Evolutionary conservation across 495 filamentous ascomycete species (phyloP).

Genomic region (Lophiostoma macrostomum): DNA sequence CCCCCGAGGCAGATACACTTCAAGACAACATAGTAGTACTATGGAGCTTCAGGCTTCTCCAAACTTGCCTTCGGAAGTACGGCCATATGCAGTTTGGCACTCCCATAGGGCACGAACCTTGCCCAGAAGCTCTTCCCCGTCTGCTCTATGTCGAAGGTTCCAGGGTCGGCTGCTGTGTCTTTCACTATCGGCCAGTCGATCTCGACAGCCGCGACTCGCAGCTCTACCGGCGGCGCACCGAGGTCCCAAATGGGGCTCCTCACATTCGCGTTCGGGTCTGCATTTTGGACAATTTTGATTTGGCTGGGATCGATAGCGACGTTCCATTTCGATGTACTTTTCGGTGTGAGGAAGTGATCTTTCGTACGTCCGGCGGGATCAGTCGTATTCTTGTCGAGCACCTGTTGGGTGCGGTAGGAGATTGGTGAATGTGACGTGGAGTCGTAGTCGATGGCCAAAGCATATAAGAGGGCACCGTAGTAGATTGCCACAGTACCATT

Average conservation of each 20-base stretch:
- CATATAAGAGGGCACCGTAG: slow-evolving; percentile 55
- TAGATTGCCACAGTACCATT: slow-evolving; percentile 57
- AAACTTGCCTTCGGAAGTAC: too few species aligned
- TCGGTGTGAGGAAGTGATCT: neutral
- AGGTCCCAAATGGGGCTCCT: neutral
- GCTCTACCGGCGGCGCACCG: neutral
- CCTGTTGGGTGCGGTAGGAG: neutral
- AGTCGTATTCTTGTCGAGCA: neutral
- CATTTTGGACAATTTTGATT: neutral
- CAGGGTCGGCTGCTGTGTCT: too few species aligned
- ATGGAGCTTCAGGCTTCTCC: too few species aligned
- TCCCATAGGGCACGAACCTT: too few species aligned
- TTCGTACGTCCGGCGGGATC: neutral
- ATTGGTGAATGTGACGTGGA: neutral
- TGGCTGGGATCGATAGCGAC: neutral
- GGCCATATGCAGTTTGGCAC: too few species aligned
- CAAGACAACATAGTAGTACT: too few species aligned
- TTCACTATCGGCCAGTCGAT: too few species aligned
- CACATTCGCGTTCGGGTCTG: neutral
- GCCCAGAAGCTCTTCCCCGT: too few species aligned
- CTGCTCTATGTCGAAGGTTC: too few species aligned
- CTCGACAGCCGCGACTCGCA: neutral
- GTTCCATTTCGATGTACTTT: neutral
- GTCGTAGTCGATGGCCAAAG: slow-evolving; percentile 42
- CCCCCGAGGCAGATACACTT: too few species aligned